Base-by-base conservation (phyloP, 2,329 filamentous ascomycete genomes). In the Arthrobotrys musiformis region DNA sequence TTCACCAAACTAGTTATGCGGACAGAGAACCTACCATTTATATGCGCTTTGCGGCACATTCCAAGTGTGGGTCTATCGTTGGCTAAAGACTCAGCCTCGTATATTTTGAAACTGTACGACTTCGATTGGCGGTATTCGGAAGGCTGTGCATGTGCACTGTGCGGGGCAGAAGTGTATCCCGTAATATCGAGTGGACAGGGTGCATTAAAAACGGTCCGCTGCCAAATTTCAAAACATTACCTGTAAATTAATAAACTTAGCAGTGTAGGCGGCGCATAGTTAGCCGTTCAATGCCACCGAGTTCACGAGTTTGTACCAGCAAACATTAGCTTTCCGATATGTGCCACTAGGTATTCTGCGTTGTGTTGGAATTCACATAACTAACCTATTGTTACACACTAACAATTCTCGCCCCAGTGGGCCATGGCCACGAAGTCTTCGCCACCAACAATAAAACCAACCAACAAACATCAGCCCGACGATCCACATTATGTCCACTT, bases 311-410 rank as follows among this genome's bases (percentile, higher is more conserved):
- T 56, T 46, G 58, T 40, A 37, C 40, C n/a, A 42, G 40, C 40
- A n/a, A n/a, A 69, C 17, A 17, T 46, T 48, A 46, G 35, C 50
- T 33, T 33, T 28, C 28, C 67, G 67, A 46, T 35, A 63, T 46
- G 33, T 70, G 66, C 66, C 66, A 69, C 64, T 40, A 26, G 64
- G 4, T 22, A 44, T 54, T 46, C n/a, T 56, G 60, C 58, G 68
- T 72, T 72, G 68, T 72, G 68, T 72, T 72, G 68, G 68, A 72
- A 72, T 72, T 64, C 13, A 37, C n/a, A 48, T n/a, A 44, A 7
- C 67, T 46, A 62, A 62, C 66, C 67, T 5, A 52, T 42, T 37
- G 24, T 70, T 70, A 26, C n/a, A 26, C 48, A 30, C 40, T 17
- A 42, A 1, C 8, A 19, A 15, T 40, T 17, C n/a, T n/a, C 46